phyloP scores from a whole-genome alignment of 2,329 filamentous ascomycete species.

The Raffaelea ambrosiae region DNA sequence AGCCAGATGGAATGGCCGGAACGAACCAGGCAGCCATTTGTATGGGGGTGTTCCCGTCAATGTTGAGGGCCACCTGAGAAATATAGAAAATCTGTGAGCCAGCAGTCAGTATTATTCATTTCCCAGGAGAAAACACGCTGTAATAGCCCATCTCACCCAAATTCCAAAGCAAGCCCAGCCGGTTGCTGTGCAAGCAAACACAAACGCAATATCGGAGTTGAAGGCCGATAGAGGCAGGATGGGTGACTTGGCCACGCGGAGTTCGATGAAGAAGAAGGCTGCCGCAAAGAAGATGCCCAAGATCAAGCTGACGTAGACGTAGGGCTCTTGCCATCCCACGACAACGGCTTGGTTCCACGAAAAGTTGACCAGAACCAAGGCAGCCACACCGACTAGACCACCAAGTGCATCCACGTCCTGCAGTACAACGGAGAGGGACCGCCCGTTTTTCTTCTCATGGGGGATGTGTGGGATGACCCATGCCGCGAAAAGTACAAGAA shows the following conservation, averaged over 20 bases:
- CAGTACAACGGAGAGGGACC: slow-evolving; percentile 18
- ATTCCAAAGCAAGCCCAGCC: slow-evolving; percentile 15
- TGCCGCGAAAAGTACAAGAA: slow-evolving; percentile 11
- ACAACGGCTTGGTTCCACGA: slow-evolving; percentile 15
- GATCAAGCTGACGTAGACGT: slow-evolving; percentile 12
- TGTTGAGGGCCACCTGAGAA: slow-evolving; percentile 18
- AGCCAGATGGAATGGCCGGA: slow-evolving; percentile 36
- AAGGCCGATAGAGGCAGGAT: slow-evolving; percentile 14
- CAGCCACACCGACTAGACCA: slow-evolving; percentile 9
- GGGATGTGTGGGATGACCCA: slow-evolving; percentile 17
- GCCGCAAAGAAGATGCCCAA: slow-evolving; percentile 10
- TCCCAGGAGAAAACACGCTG: background rate
- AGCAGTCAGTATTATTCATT: too few species aligned
- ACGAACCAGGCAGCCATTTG: slow-evolving; percentile 29
- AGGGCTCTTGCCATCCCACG: slow-evolving; percentile 13
- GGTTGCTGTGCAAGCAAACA: slow-evolving; percentile 10
- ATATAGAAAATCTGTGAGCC: slow-evolving; percentile 21
- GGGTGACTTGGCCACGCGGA: slow-evolving; percentile 6
- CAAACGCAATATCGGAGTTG: slow-evolving; percentile 10
- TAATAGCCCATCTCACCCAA: slow-evolving; percentile 19
- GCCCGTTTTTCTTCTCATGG: background rate
- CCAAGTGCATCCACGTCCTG: slow-evolving; percentile 12
- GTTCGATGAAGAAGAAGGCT: slow-evolving; percentile 11
- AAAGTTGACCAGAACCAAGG: slow-evolving; percentile 15
- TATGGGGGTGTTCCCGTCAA: slow-evolving; percentile 31